Conservation (phyloP, 2,329 filamentous ascomycete species). For the Colletotrichum ledebouriae region DNA sequence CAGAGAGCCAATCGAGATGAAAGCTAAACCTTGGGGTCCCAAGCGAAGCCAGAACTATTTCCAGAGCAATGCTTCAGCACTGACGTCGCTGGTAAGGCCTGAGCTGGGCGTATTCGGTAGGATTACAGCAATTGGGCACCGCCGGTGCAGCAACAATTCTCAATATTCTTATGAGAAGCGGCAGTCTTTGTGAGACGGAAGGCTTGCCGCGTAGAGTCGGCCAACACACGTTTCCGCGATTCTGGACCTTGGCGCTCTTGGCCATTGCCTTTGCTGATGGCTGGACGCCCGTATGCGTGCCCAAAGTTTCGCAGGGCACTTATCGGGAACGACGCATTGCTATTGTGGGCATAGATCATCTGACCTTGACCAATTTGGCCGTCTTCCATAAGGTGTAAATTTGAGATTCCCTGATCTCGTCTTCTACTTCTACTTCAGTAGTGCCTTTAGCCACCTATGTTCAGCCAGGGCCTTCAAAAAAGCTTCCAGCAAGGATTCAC, state of each 20-base stretch:
- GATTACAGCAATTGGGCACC: too few species aligned
- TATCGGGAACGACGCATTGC: too few species aligned
- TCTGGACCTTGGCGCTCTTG: slow-evolving; percentile 5
- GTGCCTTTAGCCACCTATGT: too few species aligned
- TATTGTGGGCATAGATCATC: background rate
- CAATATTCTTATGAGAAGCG: background rate
- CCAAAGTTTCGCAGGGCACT: too few species aligned
- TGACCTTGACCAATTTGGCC: slow-evolving; percentile 4
- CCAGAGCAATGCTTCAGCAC: slow-evolving; percentile 10
- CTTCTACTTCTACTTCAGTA: too few species aligned
- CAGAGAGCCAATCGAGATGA: background rate
- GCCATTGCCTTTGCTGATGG: background rate
- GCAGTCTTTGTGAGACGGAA: background rate
- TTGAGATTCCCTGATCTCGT: slow-evolving; percentile 12
- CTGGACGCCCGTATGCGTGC: background rate
- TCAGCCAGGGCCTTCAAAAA: too few species aligned
- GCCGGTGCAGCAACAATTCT: too few species aligned
- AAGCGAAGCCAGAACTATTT: background rate
- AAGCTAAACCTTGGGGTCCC: background rate
- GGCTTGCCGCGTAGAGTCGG: slow-evolving; percentile 1
- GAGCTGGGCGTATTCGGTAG: too few species aligned
- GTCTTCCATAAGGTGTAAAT: slow-evolving; percentile 1
- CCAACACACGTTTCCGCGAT: slow-evolving; percentile 2
- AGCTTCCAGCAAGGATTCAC: slow-evolving; percentile 28
- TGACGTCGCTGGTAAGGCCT: background rate